Evolutionary conservation across 2,329 filamentous ascomycete genomes (phyloP).

Genomic region (Sporothrix variecibatus): DNA sequence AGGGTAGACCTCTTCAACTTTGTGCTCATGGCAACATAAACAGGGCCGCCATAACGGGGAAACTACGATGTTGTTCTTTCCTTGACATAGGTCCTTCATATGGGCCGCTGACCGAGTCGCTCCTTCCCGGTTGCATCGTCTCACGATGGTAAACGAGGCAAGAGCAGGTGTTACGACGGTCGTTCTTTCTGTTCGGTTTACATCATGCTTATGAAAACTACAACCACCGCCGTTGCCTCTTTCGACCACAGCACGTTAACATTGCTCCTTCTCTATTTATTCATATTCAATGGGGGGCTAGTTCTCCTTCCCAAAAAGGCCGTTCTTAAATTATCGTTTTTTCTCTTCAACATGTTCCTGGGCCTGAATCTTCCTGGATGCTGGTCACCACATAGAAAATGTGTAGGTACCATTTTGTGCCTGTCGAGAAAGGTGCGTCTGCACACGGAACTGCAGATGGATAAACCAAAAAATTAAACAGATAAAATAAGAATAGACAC

Average conservation of each 20-base stretch:
- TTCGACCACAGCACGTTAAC: too few relatives aligned
- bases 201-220: background rate
- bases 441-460: background rate
- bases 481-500: background rate
- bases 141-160: background rate
- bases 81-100: background rate
- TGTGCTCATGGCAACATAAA: background rate
- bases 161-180: background rate
- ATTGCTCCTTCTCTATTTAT: background rate
- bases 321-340: too few relatives aligned
- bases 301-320: too few relatives aligned
- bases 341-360: too few relatives aligned
- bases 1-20: background rate
- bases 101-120: background rate
- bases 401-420: too few relatives aligned
- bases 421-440: too few relatives aligned
- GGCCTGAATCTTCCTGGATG: too few relatives aligned
- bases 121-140: background rate
- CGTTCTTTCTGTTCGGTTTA: background rate
- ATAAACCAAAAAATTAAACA: background rate
- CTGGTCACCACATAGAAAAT: too few relatives aligned
- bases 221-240: too few relatives aligned
- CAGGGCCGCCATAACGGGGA: background rate
- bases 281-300: too few relatives aligned
- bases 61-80: background rate